phyloP scores from a whole-genome alignment of 1,284 basidiomycete species.

The Takashimella koratensis region DNA sequence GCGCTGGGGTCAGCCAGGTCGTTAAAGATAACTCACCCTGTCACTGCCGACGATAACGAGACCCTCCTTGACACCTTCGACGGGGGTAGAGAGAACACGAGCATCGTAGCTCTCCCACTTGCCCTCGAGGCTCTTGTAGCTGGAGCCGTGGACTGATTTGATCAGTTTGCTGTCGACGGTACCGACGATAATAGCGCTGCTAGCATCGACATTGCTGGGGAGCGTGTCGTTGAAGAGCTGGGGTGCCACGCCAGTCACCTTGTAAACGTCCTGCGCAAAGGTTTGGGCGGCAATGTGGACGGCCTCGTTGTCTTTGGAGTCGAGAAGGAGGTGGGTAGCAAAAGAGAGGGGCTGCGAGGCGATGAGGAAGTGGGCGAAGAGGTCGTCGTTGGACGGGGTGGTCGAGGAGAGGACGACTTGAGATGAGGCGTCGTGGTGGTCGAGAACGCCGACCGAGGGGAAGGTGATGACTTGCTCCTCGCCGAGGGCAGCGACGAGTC shows the following conservation, averaged over 20 bases:
- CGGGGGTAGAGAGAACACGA: slow-evolving; percentile 56
- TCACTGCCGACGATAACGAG: slow-evolving; percentile 66
- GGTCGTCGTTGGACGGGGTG: not conserved
- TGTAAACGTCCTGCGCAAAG: slow-evolving; percentile 61
- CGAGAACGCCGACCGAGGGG: not conserved
- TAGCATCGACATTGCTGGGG: slow-evolving; percentile 9
- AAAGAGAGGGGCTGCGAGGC: not conserved
- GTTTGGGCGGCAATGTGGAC: slow-evolving; percentile 62
- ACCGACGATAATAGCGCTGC: slow-evolving; percentile 60
- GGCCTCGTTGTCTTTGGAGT: slow-evolving; percentile 26
- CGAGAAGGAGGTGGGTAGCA: slow-evolving; percentile 5
- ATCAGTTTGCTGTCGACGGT: slow-evolving; percentile 58
- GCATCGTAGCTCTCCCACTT: slow-evolving; percentile 63
- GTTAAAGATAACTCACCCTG: slow-evolving; percentile 47
- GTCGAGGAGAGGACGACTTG: not conserved
- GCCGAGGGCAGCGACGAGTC: slow-evolving; percentile 12
- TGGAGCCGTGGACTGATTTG: slow-evolving; percentile 9
- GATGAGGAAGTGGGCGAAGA: not conserved
- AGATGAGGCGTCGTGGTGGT: not conserved
- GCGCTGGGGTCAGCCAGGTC: slow-evolving; percentile 15
- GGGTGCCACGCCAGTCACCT: slow-evolving; percentile 58
- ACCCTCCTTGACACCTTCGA: slow-evolving; percentile 59
- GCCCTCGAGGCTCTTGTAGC: slow-evolving; percentile 52
- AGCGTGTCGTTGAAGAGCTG: slow-evolving; percentile 35
- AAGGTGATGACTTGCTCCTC: slow-evolving; percentile 1